phyloP scores from a whole-genome alignment of 345 rosid species.

The Mercurialis annua region DNA sequence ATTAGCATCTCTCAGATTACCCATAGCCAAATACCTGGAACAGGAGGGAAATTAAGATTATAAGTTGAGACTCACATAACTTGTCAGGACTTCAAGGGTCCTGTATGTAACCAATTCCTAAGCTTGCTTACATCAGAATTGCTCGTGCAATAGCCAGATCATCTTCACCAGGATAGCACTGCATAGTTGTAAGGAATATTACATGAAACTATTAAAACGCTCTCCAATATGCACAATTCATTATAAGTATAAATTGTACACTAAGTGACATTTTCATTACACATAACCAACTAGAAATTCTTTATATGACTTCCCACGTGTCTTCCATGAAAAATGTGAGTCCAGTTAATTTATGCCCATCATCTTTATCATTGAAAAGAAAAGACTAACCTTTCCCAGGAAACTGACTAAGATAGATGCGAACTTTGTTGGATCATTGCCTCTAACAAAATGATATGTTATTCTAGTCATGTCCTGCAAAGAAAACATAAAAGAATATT shows the following conservation, averaged over 20 bases:
- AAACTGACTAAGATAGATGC: conserved; percentile 72
- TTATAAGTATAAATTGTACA: background rate
- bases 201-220: conserved; percentile 7
- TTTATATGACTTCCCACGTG: background rate
- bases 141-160: conserved; percentile 88
- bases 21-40: conserved; percentile 75
- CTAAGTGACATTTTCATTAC: background rate
- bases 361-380: background rate
- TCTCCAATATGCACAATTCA: conserved; percentile 3
- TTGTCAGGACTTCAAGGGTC: conserved; percentile 9
- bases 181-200: conserved; percentile 30
- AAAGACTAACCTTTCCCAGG: conserved; percentile 72
- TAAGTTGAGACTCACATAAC: conserved; percentile 1
- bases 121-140: conserved; percentile 57
- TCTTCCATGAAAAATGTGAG: background rate
- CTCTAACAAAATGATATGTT: conserved; percentile 84
- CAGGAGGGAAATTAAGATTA: conserved; percentile 11
- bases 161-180: conserved; percentile 99
- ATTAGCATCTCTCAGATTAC: conserved; percentile 82
- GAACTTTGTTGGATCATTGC: conserved; percentile 63
- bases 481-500: conserved; percentile 9
- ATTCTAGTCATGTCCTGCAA: conserved; percentile 88
- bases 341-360: background rate
- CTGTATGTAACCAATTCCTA: background rate
- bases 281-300: background rate